Base-by-base conservation (phyloP, 176 grass and related monocot genomes). In the Oryza glaberrima region DNA sequence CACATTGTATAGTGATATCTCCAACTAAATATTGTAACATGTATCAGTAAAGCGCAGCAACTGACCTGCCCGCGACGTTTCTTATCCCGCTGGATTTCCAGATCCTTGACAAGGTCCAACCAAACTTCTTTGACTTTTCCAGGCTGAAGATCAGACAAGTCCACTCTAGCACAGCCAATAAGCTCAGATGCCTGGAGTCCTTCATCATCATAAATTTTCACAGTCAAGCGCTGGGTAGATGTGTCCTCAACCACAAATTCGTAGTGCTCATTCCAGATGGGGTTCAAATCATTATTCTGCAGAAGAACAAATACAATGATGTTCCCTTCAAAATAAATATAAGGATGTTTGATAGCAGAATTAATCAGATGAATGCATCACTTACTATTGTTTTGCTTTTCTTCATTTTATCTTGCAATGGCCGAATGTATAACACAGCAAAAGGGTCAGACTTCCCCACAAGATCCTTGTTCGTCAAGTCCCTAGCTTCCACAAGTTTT, bases 331-430 rank as follows among this genome's bases (percentile, higher is more conserved):
- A 49, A 20, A 56, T 56, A 56, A 56, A 56, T 7, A 56, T 56
- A 56, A 20, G 16, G 67, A 70, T 75, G 20, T 41, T 22, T 22
- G 56, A 20, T 47, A 72, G 58, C 43, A 70, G 19, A 72, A 38
- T 71, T 51, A 72, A 89, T 78, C 10, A 56, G 81, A 80, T 72
- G 22, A 86, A 85, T 25, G 35, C 65, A 60, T 44, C 46, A 92
- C 93, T 95, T 94, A 98, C 96, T 78, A 98, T 95, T 68, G 89
- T 95, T 90, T 95, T 98, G 90, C 96, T 95, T 79, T 82, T 98
- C 88, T 95, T 98, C 9, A 77, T 92, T 88, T 88, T 95, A 60
- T 93, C 92, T 80, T n/a, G 86, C 83, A 98, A 85, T 47, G 96
- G 96, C 14, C 96, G 93, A 82, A 95, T 90, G 72, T 88, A 95